Conservation (phyloP, 352 stramenopile genomes). For the Phytophthora ohioensis region DNA sequence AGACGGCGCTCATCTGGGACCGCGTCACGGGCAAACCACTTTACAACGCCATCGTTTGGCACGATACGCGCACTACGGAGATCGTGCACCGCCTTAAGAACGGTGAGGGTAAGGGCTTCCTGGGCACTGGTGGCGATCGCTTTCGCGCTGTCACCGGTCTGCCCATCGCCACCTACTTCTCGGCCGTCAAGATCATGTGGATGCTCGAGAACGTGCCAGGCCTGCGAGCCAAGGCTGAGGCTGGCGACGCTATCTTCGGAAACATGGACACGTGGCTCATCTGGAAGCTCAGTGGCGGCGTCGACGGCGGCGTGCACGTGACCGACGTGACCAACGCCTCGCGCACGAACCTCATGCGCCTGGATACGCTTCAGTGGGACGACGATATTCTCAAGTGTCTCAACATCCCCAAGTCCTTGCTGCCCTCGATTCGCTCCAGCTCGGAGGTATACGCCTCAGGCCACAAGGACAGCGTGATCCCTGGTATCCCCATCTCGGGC, state of each 20-base stretch:
- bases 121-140: conserved; percentile 62
- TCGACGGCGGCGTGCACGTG: conserved; percentile 90
- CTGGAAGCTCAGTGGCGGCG: conserved; percentile 93
- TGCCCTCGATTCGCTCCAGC: conserved; percentile 95
- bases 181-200: conserved; percentile 98
- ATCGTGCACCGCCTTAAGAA: conserved; percentile 90
- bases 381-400: conserved; percentile 85
- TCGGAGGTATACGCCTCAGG: conserved; percentile 87
- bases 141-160: conserved; percentile 93
- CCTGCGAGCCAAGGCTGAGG: conserved; percentile 88
- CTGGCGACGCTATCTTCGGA: conserved; percentile 94
- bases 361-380: conserved; percentile 94
- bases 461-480: conserved; percentile 66
- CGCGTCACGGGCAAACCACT: conserved; percentile 95
- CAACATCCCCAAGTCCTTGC: conserved; percentile 85
- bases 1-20: conserved; percentile 98
- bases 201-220: conserved; percentile 95
- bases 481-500: conserved; percentile 91
- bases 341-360: conserved; percentile 95
- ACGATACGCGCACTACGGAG: conserved; percentile 95
- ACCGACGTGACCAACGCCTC: conserved; percentile 99
- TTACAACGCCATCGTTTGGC: conserved; percentile 99
- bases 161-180: conserved; percentile 98
- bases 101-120: conserved; percentile 63
- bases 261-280: conserved; percentile 99